These are phyloP conservation scores for Syzygium grande DNA, from an alignment of 345 rosid genomes.

Conservation along the genomic window DNA sequence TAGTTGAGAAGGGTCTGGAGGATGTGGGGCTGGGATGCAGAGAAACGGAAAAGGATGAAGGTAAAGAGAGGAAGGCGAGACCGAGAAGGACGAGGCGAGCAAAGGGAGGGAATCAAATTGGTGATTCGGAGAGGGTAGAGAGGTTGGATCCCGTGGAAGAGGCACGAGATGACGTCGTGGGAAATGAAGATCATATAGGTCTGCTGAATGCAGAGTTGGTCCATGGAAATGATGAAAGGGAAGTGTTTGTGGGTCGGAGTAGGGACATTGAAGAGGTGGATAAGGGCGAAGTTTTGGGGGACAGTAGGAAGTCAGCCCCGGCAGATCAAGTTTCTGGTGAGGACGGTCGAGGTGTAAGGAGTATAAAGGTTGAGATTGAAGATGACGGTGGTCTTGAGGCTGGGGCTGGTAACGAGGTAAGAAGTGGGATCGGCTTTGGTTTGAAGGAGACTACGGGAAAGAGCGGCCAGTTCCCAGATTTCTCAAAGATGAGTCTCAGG, in stretches of 20 bases:
- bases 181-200: background rate
- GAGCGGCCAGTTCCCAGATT: slow-evolving; percentile 14
- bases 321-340: background rate
- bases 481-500: slow-evolving; percentile 42
- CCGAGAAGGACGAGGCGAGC: slow-evolving; percentile 5
- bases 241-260: background rate
- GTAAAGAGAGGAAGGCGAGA: slow-evolving; percentile 4
- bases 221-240: background rate
- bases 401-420: background rate
- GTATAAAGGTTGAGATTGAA: background rate
- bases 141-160: slow-evolving; percentile 5
- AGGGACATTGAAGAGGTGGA: background rate
- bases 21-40: background rate
- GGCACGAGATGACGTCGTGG: background rate
- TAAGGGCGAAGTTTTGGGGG: background rate
- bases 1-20: background rate
- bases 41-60: slow-evolving; percentile 11
- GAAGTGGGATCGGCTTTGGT: background rate
- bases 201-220: background rate
- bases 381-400: background rate
- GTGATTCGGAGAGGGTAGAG: background rate
- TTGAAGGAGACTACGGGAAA: background rate
- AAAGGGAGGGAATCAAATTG: background rate
- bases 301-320: background rate
- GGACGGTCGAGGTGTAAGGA: background rate